Evolutionary conservation across 208 protist species (phyloP).

Genomic region (Wallacemonas sp.): DNA sequence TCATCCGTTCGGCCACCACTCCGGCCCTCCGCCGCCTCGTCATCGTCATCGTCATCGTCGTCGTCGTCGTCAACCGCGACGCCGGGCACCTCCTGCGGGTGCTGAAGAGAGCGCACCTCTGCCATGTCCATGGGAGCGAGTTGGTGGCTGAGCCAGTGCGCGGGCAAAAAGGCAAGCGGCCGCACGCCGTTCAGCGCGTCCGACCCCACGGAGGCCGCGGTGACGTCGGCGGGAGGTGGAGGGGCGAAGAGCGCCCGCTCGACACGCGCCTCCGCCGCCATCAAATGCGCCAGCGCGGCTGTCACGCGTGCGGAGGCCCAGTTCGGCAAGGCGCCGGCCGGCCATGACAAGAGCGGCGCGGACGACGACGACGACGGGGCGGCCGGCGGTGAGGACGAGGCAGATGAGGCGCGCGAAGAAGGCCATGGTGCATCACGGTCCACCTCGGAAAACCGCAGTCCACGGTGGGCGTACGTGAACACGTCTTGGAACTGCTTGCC

Average conservation of each 20-base stretch:
- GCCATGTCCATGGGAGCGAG: neutral
- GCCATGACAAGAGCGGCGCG: neutral
- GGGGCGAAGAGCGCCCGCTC: neutral
- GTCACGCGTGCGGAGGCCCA: neutral
- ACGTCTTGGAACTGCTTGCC: conserved; percentile 11
- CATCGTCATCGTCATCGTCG: neutral
- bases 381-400: no score
- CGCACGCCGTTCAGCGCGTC: neutral
- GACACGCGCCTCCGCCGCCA: neutral
- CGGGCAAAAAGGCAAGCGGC: neutral
- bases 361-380: neutral
- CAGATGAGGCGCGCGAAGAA: no score
- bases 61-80: neutral
- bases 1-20: neutral
- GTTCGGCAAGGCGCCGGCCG: neutral
- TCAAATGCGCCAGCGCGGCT: neutral
- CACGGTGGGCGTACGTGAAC: conserved; percentile 1
- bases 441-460: neutral
- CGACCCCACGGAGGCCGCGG: neutral
- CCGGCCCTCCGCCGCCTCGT: no score
- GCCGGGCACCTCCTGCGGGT: neutral
- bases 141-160: conserved; percentile 1
- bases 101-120: neutral
- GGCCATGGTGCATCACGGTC: no score
- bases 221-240: neutral